Base-by-base conservation (phyloP, 148 eudicot species). In the Chenopodium suecicum region DNA sequence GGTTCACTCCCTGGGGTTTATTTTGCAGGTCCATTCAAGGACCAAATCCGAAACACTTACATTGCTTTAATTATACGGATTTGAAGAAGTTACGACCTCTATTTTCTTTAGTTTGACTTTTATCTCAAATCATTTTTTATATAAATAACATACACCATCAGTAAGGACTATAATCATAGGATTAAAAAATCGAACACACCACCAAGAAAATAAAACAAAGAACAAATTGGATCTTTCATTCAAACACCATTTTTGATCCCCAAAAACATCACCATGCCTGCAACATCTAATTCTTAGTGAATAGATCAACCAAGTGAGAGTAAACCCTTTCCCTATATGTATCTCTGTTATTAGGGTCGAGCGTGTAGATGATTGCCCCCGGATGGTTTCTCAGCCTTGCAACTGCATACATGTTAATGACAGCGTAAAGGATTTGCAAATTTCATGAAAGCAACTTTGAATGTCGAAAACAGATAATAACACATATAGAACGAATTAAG, bases 341-440 rank as follows among this genome's bases (percentile, higher is more conserved):
- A 81, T 93, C 96, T 82, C 97, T 85, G 86, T 90, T 93, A 58
- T 77, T 83, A 34, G 81, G 75, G 76, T 87, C 86, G 50, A 95
- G 89, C 3, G 93, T 87, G 85, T 89, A 88, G 81, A 93, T 44
- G 23, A 86, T 83, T n/a, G 98, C 91, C 66, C 91, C 94, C 41
- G 97, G 91, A 88, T 93, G 93, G 83, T 91, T 93, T 79, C 88
- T 92, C 90, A 95, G 54, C 89, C 93, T 93, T 14, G 92, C 91
- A 88, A 95, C 98, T 95, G 98, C 84, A 78, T 19, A 60, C 29
- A 9, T 67, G 23, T 20, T 52, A 67, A 54, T 9, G 65, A 27
- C 10, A 50, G 10, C 34, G 13, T 22, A 74, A 63, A 32, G 10
- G 20, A 37, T 65, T 67, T 8, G 4, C 14, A 66, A 17, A 1